Percentiles rank a stretch among this genome's conserved stretches.
Evolutionary conservation across 176 grass and related monocot genomes (phyloP).

Genomic region (Phoenix roebelenii): DNA sequence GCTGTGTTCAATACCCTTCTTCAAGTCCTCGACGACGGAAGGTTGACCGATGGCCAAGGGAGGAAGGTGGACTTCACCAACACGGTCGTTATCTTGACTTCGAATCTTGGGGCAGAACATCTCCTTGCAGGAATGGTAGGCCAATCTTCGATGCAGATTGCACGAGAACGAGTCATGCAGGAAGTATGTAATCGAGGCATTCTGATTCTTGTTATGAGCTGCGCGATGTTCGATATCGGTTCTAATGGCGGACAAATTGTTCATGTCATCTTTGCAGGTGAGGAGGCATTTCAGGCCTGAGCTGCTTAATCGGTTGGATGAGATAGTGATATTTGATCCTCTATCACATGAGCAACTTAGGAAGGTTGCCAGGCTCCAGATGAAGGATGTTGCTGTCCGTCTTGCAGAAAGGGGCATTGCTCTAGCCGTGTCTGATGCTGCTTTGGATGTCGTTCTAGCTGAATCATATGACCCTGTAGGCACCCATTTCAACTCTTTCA

Average conservation of each 20-base stretch:
- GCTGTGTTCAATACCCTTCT: slow-evolving; percentile 93
- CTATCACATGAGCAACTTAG: slow-evolving; percentile 79
- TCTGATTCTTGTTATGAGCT: background rate
- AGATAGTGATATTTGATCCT: slow-evolving; percentile 84
- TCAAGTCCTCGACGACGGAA: slow-evolving; percentile 86
- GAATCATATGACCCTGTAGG: slow-evolving; percentile 80
- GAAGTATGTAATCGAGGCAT: slow-evolving; percentile 35
- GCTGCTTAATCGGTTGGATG: slow-evolving; percentile 80
- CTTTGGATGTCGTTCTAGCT: slow-evolving; percentile 63
- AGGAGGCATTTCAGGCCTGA: slow-evolving; percentile 89
- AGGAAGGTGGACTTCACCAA: slow-evolving; percentile 88
- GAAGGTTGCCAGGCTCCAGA: slow-evolving; percentile 82
- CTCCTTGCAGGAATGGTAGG: slow-evolving; percentile 81
- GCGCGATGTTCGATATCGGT: background rate
- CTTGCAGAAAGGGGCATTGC: slow-evolving; percentile 77
- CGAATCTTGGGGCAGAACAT: slow-evolving; percentile 93
- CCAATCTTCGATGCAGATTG: slow-evolving; percentile 67
- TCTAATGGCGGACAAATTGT: slow-evolving; percentile 2
- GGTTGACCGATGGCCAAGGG: slow-evolving; percentile 85
- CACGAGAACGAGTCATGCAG: slow-evolving; percentile 56
- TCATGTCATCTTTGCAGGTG: slow-evolving; percentile 34
- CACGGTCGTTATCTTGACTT: slow-evolving; percentile 96
- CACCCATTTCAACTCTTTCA: background rate
- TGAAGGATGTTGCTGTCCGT: slow-evolving; percentile 88
- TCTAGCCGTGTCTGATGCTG: slow-evolving; percentile 79